These are phyloP conservation scores for Hypomyces perniciosus DNA, from an alignment of 2,329 filamentous ascomycete species.

Conservation along the genomic window DNA sequence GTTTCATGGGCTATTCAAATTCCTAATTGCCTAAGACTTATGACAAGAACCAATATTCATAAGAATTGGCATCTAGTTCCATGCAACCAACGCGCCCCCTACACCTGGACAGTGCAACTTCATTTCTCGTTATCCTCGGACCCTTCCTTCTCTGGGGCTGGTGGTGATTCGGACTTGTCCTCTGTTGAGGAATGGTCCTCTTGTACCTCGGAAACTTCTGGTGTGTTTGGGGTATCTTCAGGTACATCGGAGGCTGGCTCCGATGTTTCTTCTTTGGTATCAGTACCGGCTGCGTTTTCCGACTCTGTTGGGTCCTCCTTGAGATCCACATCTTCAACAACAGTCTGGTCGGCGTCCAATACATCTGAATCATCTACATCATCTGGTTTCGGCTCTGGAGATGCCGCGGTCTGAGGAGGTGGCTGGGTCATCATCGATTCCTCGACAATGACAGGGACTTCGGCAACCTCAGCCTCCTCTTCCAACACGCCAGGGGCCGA, in stretches of 20 bases:
- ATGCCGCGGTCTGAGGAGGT: conserved; percentile 2
- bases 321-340: conserved; percentile 4
- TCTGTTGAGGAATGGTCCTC: conserved; percentile 1
- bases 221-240: conserved; percentile 1
- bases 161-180: not conserved
- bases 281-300: not conserved
- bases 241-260: not conserved
- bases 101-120: not conserved
- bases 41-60: not conserved
- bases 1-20: not conserved
- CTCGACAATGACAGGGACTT: conserved; percentile 38
- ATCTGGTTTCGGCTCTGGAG: conserved; percentile 12
- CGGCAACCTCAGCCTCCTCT: conserved; percentile 34
- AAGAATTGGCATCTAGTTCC: not conserved
- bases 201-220: not conserved
- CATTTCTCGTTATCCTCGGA: not conserved
- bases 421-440: conserved; percentile 23
- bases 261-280: not conserved
- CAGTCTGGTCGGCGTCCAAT: conserved; percentile 5
- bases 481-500: conserved; percentile 55
- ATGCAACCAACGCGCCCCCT: not conserved
- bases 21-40: not conserved
- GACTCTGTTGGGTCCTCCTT: conserved; percentile 1
- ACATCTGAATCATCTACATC: conserved; percentile 12
- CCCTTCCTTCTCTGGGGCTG: not conserved